These are phyloP conservation scores for Fusarium decemcellulare DNA, from an alignment of 2,329 filamentous ascomycete genomes.

Conservation along the genomic window DNA sequence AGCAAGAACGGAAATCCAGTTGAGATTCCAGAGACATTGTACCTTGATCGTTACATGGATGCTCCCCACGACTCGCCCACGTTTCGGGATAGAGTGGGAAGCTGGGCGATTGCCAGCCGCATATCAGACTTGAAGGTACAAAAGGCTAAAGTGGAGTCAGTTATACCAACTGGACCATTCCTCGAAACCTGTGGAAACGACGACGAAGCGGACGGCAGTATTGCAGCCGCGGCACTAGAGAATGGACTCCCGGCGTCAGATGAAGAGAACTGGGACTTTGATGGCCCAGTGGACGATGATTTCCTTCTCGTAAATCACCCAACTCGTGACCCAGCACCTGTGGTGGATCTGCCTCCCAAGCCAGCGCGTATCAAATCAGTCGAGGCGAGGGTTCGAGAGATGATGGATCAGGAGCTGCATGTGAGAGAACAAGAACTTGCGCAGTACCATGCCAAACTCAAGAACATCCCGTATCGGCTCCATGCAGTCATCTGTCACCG, in stretches of 20 bases:
- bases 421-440: constrained; percentile 47
- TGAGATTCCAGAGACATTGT: constrained; percentile 84
- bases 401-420: constrained; percentile 60
- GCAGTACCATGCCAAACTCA: constrained; percentile 63
- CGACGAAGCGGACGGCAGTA: neutral
- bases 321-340: constrained; percentile 2
- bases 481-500: constrained; percentile 96
- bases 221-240: constrained; percentile 1
- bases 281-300: constrained; percentile 55
- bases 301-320: constrained; percentile 49
- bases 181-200: constrained; percentile 43
- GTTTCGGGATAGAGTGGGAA: constrained; percentile 74
- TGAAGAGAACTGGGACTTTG: constrained; percentile 55
- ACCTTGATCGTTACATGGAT: constrained; percentile 90
- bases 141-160: constrained; percentile 45
- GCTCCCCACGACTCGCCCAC: constrained; percentile 72
- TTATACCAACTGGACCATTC: constrained; percentile 46
- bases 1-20: constrained; percentile 85
- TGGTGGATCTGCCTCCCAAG: constrained; percentile 6
- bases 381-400: constrained; percentile 55
- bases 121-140: constrained; percentile 68
- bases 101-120: constrained; percentile 81
- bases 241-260: constrained; percentile 9
- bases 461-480: constrained; percentile 81
- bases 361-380: constrained; percentile 36